Evolutionary conservation across 2,329 filamentous ascomycete species (phyloP).

Genomic region (Botryotinia convoluta): DNA sequence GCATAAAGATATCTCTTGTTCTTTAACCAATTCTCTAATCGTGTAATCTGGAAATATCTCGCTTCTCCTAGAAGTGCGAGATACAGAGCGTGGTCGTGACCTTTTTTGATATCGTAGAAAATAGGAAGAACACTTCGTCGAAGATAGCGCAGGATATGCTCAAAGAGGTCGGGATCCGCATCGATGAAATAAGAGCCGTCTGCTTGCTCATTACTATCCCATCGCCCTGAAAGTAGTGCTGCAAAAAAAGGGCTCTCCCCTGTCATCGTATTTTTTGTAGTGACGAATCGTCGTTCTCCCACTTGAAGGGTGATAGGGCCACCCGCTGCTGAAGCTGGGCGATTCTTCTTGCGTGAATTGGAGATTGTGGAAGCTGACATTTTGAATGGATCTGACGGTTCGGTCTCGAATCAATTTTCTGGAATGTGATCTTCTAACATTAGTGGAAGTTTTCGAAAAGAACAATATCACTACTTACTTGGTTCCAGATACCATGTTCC

Average conservation of each 20-base stretch:
- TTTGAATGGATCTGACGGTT: neutral
- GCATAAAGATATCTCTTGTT: slow-evolving; percentile 20
- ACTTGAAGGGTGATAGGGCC: slow-evolving; percentile 14
- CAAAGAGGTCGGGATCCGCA: slow-evolving; percentile 40
- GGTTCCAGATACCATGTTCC: neutral
- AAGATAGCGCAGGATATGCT: slow-evolving; percentile 40
- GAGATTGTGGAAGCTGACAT: neutral
- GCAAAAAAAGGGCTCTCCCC: neutral
- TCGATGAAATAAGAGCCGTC: slow-evolving; percentile 43
- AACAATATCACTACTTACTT: neutral
- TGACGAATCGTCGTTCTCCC: slow-evolving; percentile 19
- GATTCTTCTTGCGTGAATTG: neutral
- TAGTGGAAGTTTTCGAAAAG: neutral
- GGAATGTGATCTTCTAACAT: rapidly evolving
- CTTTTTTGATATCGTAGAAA: slow-evolving; percentile 37
- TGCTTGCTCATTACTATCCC: slow-evolving; percentile 29
- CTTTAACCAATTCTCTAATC: slow-evolving; percentile 36
- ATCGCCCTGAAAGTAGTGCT: slow-evolving; percentile 30
- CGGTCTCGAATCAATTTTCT: neutral
- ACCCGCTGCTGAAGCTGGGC: neutral
- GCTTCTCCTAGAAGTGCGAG: slow-evolving; percentile 38
- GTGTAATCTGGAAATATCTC: slow-evolving; percentile 38
- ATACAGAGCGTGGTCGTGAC: slow-evolving; percentile 41
- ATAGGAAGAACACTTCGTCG: slow-evolving; percentile 39
- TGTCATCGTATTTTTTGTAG: slow-evolving; percentile 1